A percentile compares a stretch with the other conserved stretches of the same genome.
Conservation (phyloP, 1,139 yeast genomes). For the Taphrina pruni region DNA sequence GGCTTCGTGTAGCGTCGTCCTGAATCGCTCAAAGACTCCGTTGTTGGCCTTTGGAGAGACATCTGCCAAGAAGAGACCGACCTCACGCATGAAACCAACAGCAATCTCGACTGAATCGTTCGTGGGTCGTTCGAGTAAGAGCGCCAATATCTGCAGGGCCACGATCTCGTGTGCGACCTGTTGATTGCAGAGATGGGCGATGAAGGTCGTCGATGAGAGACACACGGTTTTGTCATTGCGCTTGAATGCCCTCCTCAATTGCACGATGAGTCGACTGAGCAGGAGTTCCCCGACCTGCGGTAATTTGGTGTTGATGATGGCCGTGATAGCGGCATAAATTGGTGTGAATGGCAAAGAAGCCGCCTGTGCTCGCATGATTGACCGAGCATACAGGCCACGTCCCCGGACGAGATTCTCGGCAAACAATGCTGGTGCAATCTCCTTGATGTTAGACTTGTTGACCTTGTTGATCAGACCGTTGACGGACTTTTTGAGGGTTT, state of each 20-base stretch:
- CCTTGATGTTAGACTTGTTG: conserved; percentile 58
- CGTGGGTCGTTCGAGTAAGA: conserved; percentile 62
- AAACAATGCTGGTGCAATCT: conserved; percentile 60
- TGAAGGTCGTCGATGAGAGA: conserved; percentile 57
- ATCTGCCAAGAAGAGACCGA: conserved; percentile 58
- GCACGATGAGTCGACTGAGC: conserved; percentile 61
- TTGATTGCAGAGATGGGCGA: conserved; percentile 70
- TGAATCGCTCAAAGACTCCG: conserved; percentile 66
- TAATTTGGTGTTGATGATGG: conserved; percentile 68
- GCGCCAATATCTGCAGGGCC: conserved; percentile 66
- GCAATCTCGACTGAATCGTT: conserved; percentile 62
- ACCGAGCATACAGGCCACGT: conserved; percentile 63
- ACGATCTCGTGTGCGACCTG: conserved; percentile 69
- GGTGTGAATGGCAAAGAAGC: conserved; percentile 56
- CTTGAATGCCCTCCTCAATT: conserved; percentile 64
- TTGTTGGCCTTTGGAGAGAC: conserved; percentile 57
- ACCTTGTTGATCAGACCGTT: conserved; percentile 59
- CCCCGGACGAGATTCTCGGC: conserved; percentile 64
- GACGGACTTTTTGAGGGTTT: conserved; percentile 57
- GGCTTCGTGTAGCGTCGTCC: conserved; percentile 66
- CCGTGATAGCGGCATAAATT: conserved; percentile 64
- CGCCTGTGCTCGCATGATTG: conserved; percentile 64
- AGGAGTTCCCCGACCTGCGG: conserved; percentile 73
- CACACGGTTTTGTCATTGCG: conserved; percentile 59
- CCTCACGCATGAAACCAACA: conserved; percentile 55